These are phyloP conservation scores for Tephrocybe sp. DNA, from an alignment of 768 basidiomycete genomes.

Conservation along the genomic window DNA sequence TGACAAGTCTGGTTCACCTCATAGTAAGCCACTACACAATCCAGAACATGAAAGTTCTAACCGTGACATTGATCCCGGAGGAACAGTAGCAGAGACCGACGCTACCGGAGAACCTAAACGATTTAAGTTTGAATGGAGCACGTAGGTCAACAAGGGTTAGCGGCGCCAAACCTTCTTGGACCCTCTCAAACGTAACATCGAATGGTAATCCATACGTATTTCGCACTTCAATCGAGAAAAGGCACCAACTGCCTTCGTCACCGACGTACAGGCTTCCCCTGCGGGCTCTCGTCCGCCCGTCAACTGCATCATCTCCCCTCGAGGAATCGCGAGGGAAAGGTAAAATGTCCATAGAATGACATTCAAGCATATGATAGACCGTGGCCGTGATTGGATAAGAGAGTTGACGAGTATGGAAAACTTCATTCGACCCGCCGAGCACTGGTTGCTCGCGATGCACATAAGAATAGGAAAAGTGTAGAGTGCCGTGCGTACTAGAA, in stretches of 20 bases:
- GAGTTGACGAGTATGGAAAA: conserved; percentile 85
- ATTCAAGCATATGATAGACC: conserved; percentile 94
- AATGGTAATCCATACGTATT: conserved; percentile 93
- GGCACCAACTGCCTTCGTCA: conserved; percentile 70
- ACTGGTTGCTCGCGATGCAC: conserved; percentile 42
- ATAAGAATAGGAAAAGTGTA: conserved; percentile 83
- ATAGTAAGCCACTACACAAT: background rate
- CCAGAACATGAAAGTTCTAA: conserved; percentile 27
- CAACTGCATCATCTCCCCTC: conserved; percentile 18
- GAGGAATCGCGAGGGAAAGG: conserved; percentile 44
- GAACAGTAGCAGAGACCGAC: conserved; percentile 57
- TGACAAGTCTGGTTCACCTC: conserved; percentile 45
- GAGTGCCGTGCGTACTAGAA: conserved; percentile 67
- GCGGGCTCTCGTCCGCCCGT: conserved; percentile 20
- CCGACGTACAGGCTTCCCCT: conserved; percentile 34
- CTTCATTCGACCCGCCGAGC: conserved; percentile 29
- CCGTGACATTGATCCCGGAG: conserved; percentile 87
- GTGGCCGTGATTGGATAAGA: conserved; percentile 89
- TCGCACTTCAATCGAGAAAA: conserved; percentile 86
- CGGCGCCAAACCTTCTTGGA: conserved; percentile 52
- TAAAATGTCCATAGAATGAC: conserved; percentile 77
- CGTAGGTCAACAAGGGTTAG: background rate
- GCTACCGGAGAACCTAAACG: conserved; percentile 37
- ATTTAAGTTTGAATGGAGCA: conserved; percentile 6
- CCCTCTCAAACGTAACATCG: conserved; percentile 74